A percentile compares a stretch with the other conserved stretches of the same genome.
These are phyloP conservation scores for Leptomonas seymouri DNA, from an alignment of 208 protist genomes.

Conservation along the genomic window DNA sequence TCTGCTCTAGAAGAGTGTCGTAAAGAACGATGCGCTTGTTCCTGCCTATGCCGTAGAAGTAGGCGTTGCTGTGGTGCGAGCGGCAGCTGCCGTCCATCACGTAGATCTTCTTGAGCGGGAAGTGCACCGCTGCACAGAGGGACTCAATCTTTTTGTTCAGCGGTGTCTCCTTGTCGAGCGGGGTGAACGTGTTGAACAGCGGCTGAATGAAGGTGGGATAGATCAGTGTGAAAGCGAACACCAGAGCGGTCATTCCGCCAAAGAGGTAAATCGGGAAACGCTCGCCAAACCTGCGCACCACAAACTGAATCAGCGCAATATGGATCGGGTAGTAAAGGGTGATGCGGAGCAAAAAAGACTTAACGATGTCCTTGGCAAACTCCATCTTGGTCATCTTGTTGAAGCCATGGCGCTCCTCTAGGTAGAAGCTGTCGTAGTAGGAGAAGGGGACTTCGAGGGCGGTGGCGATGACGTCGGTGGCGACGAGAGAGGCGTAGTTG, in stretches of 20 bases:
- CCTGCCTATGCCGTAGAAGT: conserved; percentile 85
- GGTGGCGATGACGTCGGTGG: conserved; percentile 41
- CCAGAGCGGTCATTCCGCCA: conserved; percentile 35
- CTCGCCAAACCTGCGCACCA: conserved; percentile 74
- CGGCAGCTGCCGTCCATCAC: conserved; percentile 80
- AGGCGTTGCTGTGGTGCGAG: conserved; percentile 88
- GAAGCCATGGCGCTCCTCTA: conserved; percentile 88
- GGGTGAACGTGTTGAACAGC: conserved; percentile 89
- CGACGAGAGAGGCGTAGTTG: conserved; percentile 45
- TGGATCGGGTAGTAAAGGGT: conserved; percentile 51
- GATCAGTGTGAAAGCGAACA: conserved; percentile 50
- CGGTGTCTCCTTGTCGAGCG: conserved; percentile 37
- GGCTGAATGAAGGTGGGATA: conserved; percentile 83
- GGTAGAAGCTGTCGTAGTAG: conserved; percentile 82
- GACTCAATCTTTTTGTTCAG: conserved; percentile 57
- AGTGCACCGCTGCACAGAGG: conserved; percentile 50
- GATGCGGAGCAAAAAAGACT: conserved; percentile 57
- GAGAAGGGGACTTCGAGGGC: conserved; percentile 62
- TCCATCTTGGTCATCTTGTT: conserved; percentile 79
- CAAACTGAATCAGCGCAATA: conserved; percentile 56
- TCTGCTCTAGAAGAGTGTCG: conserved; percentile 85
- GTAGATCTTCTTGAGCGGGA: conserved; percentile 77
- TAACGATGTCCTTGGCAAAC: conserved; percentile 73
- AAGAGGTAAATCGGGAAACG: conserved; percentile 86
- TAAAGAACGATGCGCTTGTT: conserved; percentile 92